Evolutionary conservation across 73 alveolate species (phyloP).

Genomic region (Paramecium octaurelia): DNA sequence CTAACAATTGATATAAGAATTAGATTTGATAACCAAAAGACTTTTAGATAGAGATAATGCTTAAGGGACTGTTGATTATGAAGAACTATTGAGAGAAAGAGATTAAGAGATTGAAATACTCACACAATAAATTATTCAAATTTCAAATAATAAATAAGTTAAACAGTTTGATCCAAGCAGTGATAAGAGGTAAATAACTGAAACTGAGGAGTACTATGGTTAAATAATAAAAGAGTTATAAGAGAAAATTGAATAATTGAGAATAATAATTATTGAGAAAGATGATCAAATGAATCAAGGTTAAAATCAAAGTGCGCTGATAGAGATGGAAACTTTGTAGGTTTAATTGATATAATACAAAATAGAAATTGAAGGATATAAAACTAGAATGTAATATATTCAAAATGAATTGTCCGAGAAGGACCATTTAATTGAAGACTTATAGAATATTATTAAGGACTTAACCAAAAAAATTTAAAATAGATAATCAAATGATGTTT

Average conservation of each 20-base stretch:
- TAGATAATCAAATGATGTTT: neutral
- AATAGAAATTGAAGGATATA: neutral
- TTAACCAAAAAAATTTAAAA: neutral
- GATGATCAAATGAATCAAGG: neutral
- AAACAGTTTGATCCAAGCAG: neutral
- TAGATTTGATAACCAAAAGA: slow-evolving; percentile 1
- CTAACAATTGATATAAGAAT: neutral
- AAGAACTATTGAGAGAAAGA: neutral
- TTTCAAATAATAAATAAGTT: neutral
- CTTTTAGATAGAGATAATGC: neutral
- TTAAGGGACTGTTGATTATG: neutral
- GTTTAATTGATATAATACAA: neutral
- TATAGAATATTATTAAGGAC: neutral
- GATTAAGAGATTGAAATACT: slow-evolving; percentile 30
- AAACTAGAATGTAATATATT: neutral
- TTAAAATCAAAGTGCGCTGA: neutral
- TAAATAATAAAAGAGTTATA: neutral
- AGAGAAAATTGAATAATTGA: neutral
- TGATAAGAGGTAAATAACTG: neutral
- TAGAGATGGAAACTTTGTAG: neutral
- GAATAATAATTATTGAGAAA: neutral
- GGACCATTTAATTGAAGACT: neutral
- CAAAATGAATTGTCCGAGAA: neutral
- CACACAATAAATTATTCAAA: neutral
- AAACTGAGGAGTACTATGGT: neutral